A percentile compares a stretch with the other conserved stretches of the same genome.
Conservation (phyloP, 495 filamentous ascomycete genomes). For the Aspergillus nanangensis region DNA sequence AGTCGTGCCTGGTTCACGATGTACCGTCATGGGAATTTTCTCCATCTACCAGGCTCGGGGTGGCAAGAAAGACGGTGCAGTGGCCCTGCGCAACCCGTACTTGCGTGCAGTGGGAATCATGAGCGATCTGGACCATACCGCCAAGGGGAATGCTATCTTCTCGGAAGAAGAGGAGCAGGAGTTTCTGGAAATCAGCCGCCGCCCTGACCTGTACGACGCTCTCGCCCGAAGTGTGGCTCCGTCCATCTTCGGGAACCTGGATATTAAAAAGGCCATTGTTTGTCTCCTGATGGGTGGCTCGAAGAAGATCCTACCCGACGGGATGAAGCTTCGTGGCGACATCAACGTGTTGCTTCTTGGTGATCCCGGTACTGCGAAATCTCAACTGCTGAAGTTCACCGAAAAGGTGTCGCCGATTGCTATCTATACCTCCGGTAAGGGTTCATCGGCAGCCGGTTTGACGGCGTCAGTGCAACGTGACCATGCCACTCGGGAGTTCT, state of each 20-base stretch:
- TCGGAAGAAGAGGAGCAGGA: conserved; percentile 97
- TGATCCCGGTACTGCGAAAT: conserved; percentile 98
- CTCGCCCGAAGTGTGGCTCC: conserved; percentile 93
- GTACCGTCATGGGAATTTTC: conserved; percentile 95
- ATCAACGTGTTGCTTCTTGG: conserved; percentile 97
- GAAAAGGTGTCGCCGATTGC: conserved; percentile 95
- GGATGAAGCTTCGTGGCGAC: conserved; percentile 97
- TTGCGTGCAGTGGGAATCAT: conserved; percentile 91
- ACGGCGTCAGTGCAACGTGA: conserved; percentile 97
- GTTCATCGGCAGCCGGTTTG: conserved; percentile 95
- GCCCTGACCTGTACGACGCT: conserved; percentile 85
- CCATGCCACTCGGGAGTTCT: conserved; percentile 88
- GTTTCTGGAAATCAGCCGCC: conserved; percentile 86
- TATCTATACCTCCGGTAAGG: conserved; percentile 99
- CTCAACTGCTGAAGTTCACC: conserved; percentile 95
- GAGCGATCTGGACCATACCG: conserved; percentile 82
- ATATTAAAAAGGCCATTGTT: conserved; percentile 99
- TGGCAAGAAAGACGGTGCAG: conserved; percentile 77
- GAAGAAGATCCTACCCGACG: conserved; percentile 97
- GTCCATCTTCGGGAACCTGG: conserved; percentile 91
- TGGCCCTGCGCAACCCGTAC: conserved; percentile 95
- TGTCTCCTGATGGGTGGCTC: conserved; percentile 93
- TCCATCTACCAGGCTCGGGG: conserved; percentile 93
- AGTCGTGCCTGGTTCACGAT: conserved; percentile 91
- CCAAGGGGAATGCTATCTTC: conserved; percentile 80